These are phyloP conservation scores for Puccinia horiana DNA, from an alignment of 1,284 basidiomycete species.

Conservation along the genomic window DNA sequence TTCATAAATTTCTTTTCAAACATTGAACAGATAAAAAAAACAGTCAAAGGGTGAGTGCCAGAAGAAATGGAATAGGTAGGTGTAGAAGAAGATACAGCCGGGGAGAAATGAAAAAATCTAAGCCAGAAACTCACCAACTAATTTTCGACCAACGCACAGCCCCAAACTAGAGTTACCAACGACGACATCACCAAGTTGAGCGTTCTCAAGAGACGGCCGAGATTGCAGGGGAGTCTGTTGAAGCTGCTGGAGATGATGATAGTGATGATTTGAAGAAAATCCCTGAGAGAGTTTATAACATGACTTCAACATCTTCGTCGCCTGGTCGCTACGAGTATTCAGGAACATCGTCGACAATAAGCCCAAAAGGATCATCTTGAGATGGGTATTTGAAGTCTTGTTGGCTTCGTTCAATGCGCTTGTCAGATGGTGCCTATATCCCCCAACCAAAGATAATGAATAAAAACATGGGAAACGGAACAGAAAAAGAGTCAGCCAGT, in stretches of 20 bases:
- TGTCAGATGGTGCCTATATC: constrained; percentile 18
- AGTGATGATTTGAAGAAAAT: background rate
- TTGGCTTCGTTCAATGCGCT: constrained; percentile 25
- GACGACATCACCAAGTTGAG: background rate
- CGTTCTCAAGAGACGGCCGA: background rate
- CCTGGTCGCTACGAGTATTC: constrained; percentile 34
- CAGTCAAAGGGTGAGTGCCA: background rate
- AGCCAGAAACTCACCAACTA: constrained; percentile 10
- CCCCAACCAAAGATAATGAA: background rate
- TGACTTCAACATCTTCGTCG: constrained; percentile 17
- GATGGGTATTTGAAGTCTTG: constrained; percentile 24
- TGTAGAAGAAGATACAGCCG: background rate
- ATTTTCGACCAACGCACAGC: constrained; percentile 27
- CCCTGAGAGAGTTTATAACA: constrained; percentile 15
- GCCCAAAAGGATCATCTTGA: constrained; percentile 29
- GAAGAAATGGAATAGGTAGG: background rate
- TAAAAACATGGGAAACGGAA: background rate
- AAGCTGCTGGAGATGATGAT: background rate
- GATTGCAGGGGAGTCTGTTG: background rate
- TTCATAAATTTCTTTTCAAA: constrained; percentile 10
- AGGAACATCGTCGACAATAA: constrained; percentile 22
- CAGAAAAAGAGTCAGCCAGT: background rate
- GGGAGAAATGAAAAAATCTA: background rate
- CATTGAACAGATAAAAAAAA: too few species aligned
- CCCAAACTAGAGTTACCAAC: constrained; percentile 25